Conservation (phyloP, 352 stramenopile genomes). For the Blastocystis hominis region DNA sequence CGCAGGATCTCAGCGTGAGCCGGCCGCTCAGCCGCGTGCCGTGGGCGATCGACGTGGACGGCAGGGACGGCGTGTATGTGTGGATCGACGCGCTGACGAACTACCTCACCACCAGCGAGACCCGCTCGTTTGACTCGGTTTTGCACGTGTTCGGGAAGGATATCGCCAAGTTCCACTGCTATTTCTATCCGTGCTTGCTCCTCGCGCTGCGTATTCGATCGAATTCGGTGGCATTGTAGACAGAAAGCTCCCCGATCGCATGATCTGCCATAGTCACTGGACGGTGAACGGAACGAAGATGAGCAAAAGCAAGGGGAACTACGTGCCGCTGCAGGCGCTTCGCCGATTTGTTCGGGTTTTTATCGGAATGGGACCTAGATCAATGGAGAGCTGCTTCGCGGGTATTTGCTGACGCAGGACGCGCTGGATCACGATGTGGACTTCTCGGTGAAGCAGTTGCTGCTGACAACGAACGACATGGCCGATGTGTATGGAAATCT, state of each 20-base stretch:
- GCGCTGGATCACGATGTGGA: constrained; percentile 76
- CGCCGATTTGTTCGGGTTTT: constrained; percentile 64
- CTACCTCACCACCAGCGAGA: constrained; percentile 79
- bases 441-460: constrained; percentile 76
- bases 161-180: constrained; percentile 86
- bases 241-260: constrained; percentile 79
- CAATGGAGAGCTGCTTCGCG: constrained; percentile 76
- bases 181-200: constrained; percentile 55
- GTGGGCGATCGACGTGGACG: constrained; percentile 85
- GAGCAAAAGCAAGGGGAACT: constrained; percentile 95
- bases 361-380: constrained; percentile 65
- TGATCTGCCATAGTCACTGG: constrained; percentile 95
- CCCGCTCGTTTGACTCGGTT: neutral
- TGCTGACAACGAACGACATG: constrained; percentile 77
- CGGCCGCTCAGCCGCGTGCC: constrained; percentile 81
- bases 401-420: constrained; percentile 74
- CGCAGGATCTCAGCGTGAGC: constrained; percentile 90
- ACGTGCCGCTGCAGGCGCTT: constrained; percentile 88
- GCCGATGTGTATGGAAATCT: constrained; percentile 80
- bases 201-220: constrained; percentile 3
- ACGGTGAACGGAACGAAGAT: constrained; percentile 97
- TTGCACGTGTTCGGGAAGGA: constrained; percentile 88
- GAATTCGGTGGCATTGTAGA: constrained; percentile 62
- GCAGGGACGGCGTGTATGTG: constrained; percentile 93
- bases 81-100: constrained; percentile 98